A percentile compares a stretch with the other conserved stretches of the same genome.
Evolutionary conservation across 1,139 yeast species (phyloP).

Genomic region (Ashbya aceris): DNA sequence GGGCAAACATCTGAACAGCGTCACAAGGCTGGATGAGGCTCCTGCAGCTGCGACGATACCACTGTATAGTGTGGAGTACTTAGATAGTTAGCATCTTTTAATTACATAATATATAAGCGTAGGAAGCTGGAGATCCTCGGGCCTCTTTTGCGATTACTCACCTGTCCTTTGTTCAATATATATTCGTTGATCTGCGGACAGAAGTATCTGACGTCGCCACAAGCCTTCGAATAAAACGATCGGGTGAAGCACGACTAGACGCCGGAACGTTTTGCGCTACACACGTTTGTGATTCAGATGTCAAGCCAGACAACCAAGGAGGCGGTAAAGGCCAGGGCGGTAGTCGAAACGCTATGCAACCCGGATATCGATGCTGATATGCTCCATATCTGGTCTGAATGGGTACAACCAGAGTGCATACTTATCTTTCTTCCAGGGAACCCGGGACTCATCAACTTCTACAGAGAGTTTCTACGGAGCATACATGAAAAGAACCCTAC

Average conservation of each 20-base stretch:
- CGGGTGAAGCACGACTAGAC: no score
- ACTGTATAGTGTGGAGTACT: slow-evolving; percentile 24
- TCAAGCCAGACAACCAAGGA: no score
- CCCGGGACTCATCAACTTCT: slow-evolving; percentile 55
- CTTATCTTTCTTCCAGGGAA: slow-evolving; percentile 56
- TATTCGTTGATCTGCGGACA: no score
- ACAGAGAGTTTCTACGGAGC: slow-evolving; percentile 39
- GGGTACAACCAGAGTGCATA: neutral
- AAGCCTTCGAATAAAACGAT: no score
- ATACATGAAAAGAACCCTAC: slow-evolving; percentile 38
- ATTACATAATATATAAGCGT: no score
- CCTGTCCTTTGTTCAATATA: no score
- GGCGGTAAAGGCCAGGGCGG: no score
- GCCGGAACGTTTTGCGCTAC: no score
- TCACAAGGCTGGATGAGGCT: slow-evolving; percentile 5
- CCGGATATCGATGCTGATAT: slow-evolving; percentile 2
- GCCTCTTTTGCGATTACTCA: no score
- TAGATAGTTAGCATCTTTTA: slow-evolving; percentile 15
- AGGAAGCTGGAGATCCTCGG: no score
- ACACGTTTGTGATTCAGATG: no score
- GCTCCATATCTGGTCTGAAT: neutral
- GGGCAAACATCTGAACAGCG: slow-evolving; percentile 5
- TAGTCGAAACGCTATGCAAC: neutral
- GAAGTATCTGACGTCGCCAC: no score
- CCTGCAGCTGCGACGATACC: slow-evolving; percentile 14